Percentiles rank a stretch among this genome's conserved stretches.
Evolutionary conservation across 768 basidiomycete genomes (phyloP).

Genomic region (Amanita inopinata): DNA sequence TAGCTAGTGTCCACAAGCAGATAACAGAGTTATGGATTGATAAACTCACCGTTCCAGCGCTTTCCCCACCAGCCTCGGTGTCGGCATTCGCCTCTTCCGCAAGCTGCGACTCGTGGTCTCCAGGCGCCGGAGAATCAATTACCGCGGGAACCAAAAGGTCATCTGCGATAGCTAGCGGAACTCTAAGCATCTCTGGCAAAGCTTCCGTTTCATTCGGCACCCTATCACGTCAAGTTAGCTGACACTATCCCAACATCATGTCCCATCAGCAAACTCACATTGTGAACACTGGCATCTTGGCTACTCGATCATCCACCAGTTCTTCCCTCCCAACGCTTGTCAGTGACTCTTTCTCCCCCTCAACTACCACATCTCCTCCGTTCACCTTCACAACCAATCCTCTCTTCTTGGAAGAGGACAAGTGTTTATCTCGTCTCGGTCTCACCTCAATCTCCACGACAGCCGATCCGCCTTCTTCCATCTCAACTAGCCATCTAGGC

Average conservation of each 20-base stretch:
- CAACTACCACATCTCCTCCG: conserved; percentile 45
- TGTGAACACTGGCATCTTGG: conserved; percentile 56
- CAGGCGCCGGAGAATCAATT: conserved; percentile 6
- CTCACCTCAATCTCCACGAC: conserved; percentile 48
- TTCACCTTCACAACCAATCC: conserved; percentile 30
- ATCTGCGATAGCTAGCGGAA: conserved; percentile 51
- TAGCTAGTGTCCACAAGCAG: no score
- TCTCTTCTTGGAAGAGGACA: conserved; percentile 14
- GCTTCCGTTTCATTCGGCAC: conserved; percentile 45
- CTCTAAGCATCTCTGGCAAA: conserved; percentile 50
- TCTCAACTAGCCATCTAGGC: conserved; percentile 67
- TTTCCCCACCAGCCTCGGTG: conserved; percentile 5
- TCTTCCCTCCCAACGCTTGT: conserved; percentile 67
- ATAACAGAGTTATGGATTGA: no score
- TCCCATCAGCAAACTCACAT: conserved; percentile 35
- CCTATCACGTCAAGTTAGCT: conserved; percentile 22
- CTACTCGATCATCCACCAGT: conserved; percentile 59
- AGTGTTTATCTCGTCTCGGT: conserved; percentile 23
- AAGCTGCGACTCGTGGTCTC: conserved; percentile 15
- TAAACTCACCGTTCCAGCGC: conserved; percentile 16
- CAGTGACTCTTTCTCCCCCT: conserved; percentile 70
- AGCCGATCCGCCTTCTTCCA: conserved; percentile 20
- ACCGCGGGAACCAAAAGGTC: conserved; percentile 39
- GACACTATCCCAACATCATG: conserved; percentile 9
- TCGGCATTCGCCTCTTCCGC: conserved; percentile 13